Percentiles rank a stretch among this genome's conserved stretches.
Conservation (phyloP, 306 rosid genomes). For the Quercus alba region DNA sequence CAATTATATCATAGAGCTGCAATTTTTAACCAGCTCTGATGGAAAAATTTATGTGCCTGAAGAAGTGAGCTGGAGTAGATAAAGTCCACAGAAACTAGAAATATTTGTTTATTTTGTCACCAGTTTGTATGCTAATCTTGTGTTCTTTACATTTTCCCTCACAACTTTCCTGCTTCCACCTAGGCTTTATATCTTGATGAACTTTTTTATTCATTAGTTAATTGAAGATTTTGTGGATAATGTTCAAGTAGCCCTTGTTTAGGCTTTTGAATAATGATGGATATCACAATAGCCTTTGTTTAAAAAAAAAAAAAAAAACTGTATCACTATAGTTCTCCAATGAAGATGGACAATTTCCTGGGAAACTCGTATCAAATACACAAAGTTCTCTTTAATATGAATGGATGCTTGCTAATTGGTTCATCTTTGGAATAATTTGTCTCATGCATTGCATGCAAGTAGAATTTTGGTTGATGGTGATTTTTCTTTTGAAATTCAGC, state of each 20-base stretch:
- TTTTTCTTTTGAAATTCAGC: constrained; percentile 43
- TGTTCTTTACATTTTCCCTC: background rate
- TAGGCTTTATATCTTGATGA: background rate
- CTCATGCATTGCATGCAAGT: constrained; percentile 6
- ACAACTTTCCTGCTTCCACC: background rate
- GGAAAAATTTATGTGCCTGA: background rate
- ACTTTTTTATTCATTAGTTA: background rate
- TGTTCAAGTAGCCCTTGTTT: background rate
- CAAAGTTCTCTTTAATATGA: background rate
- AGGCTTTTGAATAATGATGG: background rate
- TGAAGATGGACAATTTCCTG: too few species aligned
- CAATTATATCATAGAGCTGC: background rate
- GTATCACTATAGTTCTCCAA: too few species aligned
- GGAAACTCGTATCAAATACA: background rate
- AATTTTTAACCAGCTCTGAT: background rate
- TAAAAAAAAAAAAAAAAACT: background rate
- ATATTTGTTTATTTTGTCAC: background rate
- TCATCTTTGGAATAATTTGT: background rate
- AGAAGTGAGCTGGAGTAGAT: background rate
- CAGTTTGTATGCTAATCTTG: background rate
- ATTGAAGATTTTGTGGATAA: background rate
- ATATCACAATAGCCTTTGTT: background rate
- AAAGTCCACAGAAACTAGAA: background rate
- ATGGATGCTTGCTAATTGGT: background rate
- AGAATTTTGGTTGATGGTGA: constrained; percentile 5